Conservation (phyloP, 768 basidiomycete genomes). For the Leccinum truebloodii region DNA sequence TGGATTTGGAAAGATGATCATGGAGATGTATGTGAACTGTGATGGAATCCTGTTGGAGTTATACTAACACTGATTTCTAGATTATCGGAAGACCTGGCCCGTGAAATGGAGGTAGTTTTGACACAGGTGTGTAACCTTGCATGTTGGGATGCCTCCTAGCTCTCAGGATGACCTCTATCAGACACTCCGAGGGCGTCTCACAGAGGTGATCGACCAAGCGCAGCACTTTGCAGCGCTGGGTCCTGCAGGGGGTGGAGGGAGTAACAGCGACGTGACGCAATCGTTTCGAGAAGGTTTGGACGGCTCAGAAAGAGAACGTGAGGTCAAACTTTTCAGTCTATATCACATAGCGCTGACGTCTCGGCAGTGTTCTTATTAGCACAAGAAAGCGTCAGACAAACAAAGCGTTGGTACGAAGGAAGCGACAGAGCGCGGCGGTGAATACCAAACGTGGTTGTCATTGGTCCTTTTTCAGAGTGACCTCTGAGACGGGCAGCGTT, state of each 20-base stretch:
- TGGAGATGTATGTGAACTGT: slow-evolving; percentile 63
- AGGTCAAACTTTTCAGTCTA: slow-evolving; percentile 33
- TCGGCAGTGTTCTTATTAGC: slow-evolving; percentile 78
- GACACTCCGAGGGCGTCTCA: slow-evolving; percentile 76
- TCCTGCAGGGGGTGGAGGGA: slow-evolving; percentile 52
- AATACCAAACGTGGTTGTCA: slow-evolving; percentile 22
- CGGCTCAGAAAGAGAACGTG: slow-evolving; percentile 88
- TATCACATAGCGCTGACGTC: slow-evolving; percentile 8
- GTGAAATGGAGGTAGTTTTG: slow-evolving; percentile 70
- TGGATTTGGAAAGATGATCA: slow-evolving; percentile 84
- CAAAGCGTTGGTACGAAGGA: slow-evolving; percentile 85
- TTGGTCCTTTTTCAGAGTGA: slow-evolving; percentile 26
- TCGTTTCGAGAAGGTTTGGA: slow-evolving; percentile 90
- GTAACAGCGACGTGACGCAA: slow-evolving; percentile 61
- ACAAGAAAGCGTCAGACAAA: slow-evolving; percentile 75
- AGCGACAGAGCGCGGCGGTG: slow-evolving; percentile 55
- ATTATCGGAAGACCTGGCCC: slow-evolving; percentile 71
- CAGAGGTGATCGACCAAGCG: slow-evolving; percentile 84
- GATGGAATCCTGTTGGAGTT: not conserved
- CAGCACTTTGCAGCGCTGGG: slow-evolving; percentile 82
- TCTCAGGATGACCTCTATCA: slow-evolving; percentile 30
- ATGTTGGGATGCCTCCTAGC: slow-evolving; percentile 7
- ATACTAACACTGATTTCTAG: slow-evolving; percentile 40
- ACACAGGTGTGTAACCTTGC: slow-evolving; percentile 49
- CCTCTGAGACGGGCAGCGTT: slow-evolving; percentile 30